A percentile compares a stretch with the other conserved stretches of the same genome.
phyloP scores from a whole-genome alignment of 2,329 filamentous ascomycete species.

The Clonostachys sp. region DNA sequence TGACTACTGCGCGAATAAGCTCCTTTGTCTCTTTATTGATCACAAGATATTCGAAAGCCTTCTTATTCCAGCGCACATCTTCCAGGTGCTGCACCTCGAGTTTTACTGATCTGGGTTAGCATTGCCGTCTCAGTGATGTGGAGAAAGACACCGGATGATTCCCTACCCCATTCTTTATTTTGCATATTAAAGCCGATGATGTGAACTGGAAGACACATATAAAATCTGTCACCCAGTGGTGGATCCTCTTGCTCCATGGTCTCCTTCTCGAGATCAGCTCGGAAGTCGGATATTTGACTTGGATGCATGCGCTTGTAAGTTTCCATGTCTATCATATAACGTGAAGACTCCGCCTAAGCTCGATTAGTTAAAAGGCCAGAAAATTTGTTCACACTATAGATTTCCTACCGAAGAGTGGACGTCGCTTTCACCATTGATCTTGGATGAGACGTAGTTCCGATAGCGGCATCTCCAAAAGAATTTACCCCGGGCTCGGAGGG shows the following conservation, averaged over 20 bases:
- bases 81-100: not conserved
- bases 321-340: not conserved
- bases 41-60: slow-evolving; percentile 9
- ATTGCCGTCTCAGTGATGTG: too few species aligned
- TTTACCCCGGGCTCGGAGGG: not conserved
- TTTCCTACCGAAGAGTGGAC: too few species aligned
- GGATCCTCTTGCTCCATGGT: too few species aligned
- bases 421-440: not conserved
- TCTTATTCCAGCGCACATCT: slow-evolving; percentile 7
- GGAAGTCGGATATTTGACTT: not conserved
- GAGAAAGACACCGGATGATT: too few species aligned
- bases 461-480: not conserved
- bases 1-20: slow-evolving; percentile 18
- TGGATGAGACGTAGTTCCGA: not conserved
- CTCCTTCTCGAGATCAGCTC: too few species aligned
- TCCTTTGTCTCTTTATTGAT: slow-evolving; percentile 13
- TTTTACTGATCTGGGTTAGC: not conserved
- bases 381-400: too few species aligned
- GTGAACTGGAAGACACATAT: too few species aligned
- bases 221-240: too few species aligned
- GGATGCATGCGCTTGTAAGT: not conserved
- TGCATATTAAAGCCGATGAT: too few species aligned
- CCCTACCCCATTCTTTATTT: too few species aligned
- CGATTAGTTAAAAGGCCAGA: too few species aligned
- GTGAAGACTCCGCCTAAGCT: not conserved